Base-by-base conservation (phyloP, 768 basidiomycete genomes). In the Calocera cornea region DNA sequence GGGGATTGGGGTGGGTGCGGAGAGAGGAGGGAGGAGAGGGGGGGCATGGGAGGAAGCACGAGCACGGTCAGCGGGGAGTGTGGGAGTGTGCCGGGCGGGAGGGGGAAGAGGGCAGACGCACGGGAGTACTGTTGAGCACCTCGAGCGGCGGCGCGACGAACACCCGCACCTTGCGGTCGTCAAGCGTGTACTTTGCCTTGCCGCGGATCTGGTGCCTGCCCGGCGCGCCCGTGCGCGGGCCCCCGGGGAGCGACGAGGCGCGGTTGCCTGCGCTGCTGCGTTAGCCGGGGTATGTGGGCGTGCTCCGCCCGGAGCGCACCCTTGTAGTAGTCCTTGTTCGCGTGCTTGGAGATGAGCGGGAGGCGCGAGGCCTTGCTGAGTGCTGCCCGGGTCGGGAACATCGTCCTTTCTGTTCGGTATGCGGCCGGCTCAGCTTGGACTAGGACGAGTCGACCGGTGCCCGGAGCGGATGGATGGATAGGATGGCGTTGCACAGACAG, bases 261-360 rank as follows among this genome's bases (percentile, higher is more conserved):
- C 93, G 79, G 24, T 87, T 94, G 40, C 92, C 92, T 93, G 71
- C 12, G 33, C 8, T 7, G 34, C 34, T 68, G 8, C 17, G 64
- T 64, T 40, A 36, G 63, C 33, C 29, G 38, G 60, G 2, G 8
- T 24, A 29, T 22, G 34, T 2, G 12, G 22, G 8, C 65, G 29
- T 36, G 24, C 17, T 16, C 33, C 29, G 17, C 27, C 24, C n/a
- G n/a, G n/a, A n/a, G n/a, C n/a, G n/a, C 7, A 89, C 95, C 95
- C 78, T 98, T 98, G 82, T 97, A 97, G 75, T 82, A 97, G 74
- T 99, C 92, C 73, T 97, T 98, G 79, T 97, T 97, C 17, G 85
- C 95, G 60, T 86, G 79, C 76, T 97, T 97, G 0, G 90, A 81
- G 0, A 88, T 93, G 64, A 98, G 79, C 1, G 93, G 84, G 29